Evolutionary conservation across 768 basidiomycete species (phyloP), one percentile per base, ranked within the genome.

Genomic region (Leucocoprinus birnbaumii): DNA sequence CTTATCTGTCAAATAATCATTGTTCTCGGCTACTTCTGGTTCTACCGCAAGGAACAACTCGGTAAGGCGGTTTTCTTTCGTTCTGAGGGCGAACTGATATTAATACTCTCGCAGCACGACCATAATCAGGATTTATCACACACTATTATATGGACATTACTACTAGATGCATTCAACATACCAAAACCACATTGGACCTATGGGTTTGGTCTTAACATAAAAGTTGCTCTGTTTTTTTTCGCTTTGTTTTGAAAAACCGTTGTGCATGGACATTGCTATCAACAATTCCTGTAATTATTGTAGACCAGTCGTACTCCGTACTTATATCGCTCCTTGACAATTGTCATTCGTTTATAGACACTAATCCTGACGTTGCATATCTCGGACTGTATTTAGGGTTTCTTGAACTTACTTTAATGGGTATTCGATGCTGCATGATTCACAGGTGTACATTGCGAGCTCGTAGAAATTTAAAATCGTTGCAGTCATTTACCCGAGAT

Each of bases 31-130:
- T 96, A 96, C 74, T 94, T 94, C 77, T 91, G 91, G 91, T 95
- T 96, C 83, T 96, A 95, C 72, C 85, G 94, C 69, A 94, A 92
- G 73, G 94, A 96, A 71, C 94, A 96, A 68, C 82, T 96, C 57
- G 71, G 89, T 89, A 66, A 50, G 88, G 10, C 16, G 11, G 51
- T 40, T 11, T 18, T 61, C 16, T 58, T 22, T 13, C 43, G 24
- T 19, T n/a, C 43, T 43, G 8, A 31, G 27, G 41, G 42, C 48
- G 19, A 51, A 38, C 25, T 34, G 19, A 57, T 47, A 26, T 22
- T n/a, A 22, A 27, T 43, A n/a, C 14, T 34, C 19, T 26, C n/a
- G n/a, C n/a, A 74, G 73, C 73, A 59, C 73, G 73, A 50, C 73
- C 73, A 62, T 74, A 58, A 73, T 66, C 51, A 61, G 59, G 46